Base-by-base conservation (phyloP, 2,329 filamentous ascomycete species). In the Penicillium sp. region DNA sequence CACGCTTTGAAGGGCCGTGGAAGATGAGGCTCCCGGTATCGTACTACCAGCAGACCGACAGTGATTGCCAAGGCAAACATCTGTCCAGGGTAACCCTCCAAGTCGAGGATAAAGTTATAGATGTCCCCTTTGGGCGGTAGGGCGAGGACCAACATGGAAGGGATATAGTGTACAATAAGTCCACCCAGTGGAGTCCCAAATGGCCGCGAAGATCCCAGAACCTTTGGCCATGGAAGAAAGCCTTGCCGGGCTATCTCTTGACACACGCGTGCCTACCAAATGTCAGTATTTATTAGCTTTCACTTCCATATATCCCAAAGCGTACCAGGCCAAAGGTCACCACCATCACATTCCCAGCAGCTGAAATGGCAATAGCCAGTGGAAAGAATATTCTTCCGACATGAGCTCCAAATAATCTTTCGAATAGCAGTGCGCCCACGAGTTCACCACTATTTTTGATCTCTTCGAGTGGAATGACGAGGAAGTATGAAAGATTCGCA, bases 181-280 rank as follows among this genome's bases (percentile, higher is more conserved):
- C 87, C 88, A 0, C 87, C 88, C 1, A 89, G 71, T 0, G 89
- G 88, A 0, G 88, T 84, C 41, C 82, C 81, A 64, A 89, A 90
- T 0, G 88, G 89, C 23, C 80, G 81, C 0, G 86, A 87, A 0
- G 86, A 87, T 0, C 88, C 85, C 0, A 90, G 75, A 0, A 83
- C 60, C 7, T 77, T 77, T 0, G 86, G 81, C 56, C 82, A 89
- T 0, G 89, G 88, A 0, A 91, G 78, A 56, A 91, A 86, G 0
- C 89, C 88, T 66, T 89, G 86, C 19, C 87, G 80, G 2, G 88
- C 88, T 53, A 91, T 85, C 68, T 91, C 88, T 68, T 90, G 87
- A 64, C 90, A 90, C 2, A 89, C 73, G 2, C 88, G 83, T 6
- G 87, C 83, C 85, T 89, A 29, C 65, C 53, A 33, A 43, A n/a